phyloP scores from a whole-genome alignment of 139 green algal species.

The Gonium pectorale region DNA sequence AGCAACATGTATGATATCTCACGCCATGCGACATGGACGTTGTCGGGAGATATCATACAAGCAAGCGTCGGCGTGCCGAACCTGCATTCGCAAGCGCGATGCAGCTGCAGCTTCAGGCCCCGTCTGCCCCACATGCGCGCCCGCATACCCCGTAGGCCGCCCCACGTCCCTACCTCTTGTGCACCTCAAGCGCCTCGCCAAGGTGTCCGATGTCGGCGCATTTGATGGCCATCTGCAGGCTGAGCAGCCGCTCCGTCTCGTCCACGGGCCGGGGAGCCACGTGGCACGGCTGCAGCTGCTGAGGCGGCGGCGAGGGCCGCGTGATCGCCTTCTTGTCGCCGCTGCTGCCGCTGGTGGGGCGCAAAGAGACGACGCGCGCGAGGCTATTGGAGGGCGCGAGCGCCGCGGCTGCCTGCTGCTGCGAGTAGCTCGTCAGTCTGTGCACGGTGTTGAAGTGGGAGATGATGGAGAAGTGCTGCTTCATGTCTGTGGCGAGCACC shows the following conservation, averaged over 20 bases:
- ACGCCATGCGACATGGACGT: too few relatives aligned
- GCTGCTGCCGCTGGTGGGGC: background rate
- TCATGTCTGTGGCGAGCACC: slow-evolving; percentile 74
- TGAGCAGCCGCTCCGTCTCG: slow-evolving; percentile 48
- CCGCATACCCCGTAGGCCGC: too few relatives aligned
- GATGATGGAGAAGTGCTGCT: slow-evolving; percentile 67
- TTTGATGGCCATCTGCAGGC: slow-evolving; percentile 69
- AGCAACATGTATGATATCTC: too few relatives aligned
- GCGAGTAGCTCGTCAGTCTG: slow-evolving; percentile 29
- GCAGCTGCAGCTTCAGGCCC: too few relatives aligned
- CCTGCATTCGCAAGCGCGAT: too few relatives aligned
- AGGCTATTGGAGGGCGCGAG: background rate
- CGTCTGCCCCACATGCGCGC: too few relatives aligned
- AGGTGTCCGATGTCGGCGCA: slow-evolving; percentile 70
- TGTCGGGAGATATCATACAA: too few relatives aligned
- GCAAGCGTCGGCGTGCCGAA: too few relatives aligned
- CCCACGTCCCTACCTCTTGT: slow-evolving; percentile 57
- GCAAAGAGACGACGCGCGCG: background rate
- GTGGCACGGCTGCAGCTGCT: too few relatives aligned
- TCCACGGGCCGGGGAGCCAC: slow-evolving; percentile 21
- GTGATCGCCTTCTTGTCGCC: background rate
- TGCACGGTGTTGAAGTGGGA: slow-evolving; percentile 68
- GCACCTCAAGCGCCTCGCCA: slow-evolving; percentile 54
- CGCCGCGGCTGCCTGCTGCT: background rate
- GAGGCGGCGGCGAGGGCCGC: background rate